phyloP scores from a whole-genome alignment of 2,329 filamentous ascomycete species.

The Parafenestella ontariensis region DNA sequence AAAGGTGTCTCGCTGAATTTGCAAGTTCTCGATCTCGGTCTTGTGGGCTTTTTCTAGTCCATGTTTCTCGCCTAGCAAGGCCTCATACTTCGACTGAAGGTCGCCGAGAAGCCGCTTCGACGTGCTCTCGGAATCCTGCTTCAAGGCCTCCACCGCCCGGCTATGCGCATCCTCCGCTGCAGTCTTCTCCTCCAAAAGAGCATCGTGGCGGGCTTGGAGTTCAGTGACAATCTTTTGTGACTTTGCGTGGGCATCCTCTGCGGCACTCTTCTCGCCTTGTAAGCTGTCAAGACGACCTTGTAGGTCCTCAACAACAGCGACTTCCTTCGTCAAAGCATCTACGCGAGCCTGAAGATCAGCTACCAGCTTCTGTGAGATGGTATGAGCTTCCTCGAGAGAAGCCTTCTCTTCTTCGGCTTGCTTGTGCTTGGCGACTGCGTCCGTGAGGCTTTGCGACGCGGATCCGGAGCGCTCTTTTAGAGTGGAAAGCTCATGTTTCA shows the following conservation, averaged over 20 bases:
- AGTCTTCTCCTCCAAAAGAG: slow-evolving; percentile 38
- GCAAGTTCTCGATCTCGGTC: slow-evolving; percentile 28
- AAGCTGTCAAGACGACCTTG: slow-evolving; percentile 21
- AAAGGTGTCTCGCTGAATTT: slow-evolving; percentile 24
- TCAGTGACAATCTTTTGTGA: slow-evolving; percentile 38
- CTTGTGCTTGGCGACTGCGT: slow-evolving; percentile 32
- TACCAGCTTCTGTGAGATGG: slow-evolving; percentile 27
- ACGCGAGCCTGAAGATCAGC: slow-evolving; percentile 32
- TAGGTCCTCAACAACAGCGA: slow-evolving; percentile 11
- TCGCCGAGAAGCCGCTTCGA: slow-evolving; percentile 34
- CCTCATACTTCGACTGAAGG: slow-evolving; percentile 21
- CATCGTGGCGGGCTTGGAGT: slow-evolving; percentile 39
- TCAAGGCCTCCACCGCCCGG: slow-evolving; percentile 38
- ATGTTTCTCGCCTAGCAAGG: slow-evolving; percentile 25
- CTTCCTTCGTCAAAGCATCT: slow-evolving; percentile 25
- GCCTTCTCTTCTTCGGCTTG: slow-evolving; percentile 33
- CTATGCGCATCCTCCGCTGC: slow-evolving; percentile 38
- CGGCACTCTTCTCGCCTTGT: slow-evolving; percentile 26
- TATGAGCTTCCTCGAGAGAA: slow-evolving; percentile 28
- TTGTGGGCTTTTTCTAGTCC: slow-evolving; percentile 19
- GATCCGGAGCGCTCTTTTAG: slow-evolving; percentile 32
- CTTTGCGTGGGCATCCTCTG: slow-evolving; percentile 29
- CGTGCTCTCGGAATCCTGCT: slow-evolving; percentile 36
- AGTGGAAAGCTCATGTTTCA: slow-evolving; percentile 25
- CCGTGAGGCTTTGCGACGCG: slow-evolving; percentile 29